Conservation (phyloP, 805 yeast species). For the Candida maltosa region DNA sequence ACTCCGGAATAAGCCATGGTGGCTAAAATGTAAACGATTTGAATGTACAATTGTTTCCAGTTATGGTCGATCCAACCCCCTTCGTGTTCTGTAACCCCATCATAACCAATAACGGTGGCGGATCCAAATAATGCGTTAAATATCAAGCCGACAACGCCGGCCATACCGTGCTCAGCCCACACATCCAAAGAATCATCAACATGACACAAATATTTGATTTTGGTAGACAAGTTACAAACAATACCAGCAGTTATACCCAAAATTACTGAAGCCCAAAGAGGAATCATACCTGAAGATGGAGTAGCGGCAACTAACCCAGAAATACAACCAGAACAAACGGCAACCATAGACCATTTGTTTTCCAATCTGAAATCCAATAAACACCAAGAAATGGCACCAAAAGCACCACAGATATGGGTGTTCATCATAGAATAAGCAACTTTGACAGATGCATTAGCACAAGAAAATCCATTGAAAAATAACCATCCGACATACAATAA, state of each 20-base stretch:
- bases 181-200: conserved; percentile 95
- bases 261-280: conserved; percentile 86
- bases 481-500: conserved; percentile 95
- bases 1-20: conserved; percentile 70
- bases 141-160: conserved; percentile 87
- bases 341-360: conserved; percentile 91
- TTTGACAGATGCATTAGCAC: conserved; percentile 75
- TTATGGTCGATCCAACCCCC: conserved; percentile 95
- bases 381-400: conserved; percentile 93
- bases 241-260: conserved; percentile 80
- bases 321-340: conserved; percentile 90
- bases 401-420: conserved; percentile 83
- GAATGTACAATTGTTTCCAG: conserved; percentile 88
- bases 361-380: conserved; percentile 84
- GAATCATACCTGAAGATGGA: conserved; percentile 88
- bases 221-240: conserved; percentile 86
- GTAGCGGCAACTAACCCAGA: conserved; percentile 97
- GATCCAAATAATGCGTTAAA: conserved; percentile 89
- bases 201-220: conserved; percentile 71
- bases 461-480: conserved; percentile 90
- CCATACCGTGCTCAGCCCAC: conserved; percentile 98
- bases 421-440: conserved; percentile 90
- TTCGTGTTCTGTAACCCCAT: conserved; percentile 74
- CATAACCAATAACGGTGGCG: conserved; percentile 85
- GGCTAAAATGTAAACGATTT: conserved; percentile 78